phyloP scores from a whole-genome alignment of 495 filamentous ascomycete species.

The Lophiostoma macrostomum region DNA sequence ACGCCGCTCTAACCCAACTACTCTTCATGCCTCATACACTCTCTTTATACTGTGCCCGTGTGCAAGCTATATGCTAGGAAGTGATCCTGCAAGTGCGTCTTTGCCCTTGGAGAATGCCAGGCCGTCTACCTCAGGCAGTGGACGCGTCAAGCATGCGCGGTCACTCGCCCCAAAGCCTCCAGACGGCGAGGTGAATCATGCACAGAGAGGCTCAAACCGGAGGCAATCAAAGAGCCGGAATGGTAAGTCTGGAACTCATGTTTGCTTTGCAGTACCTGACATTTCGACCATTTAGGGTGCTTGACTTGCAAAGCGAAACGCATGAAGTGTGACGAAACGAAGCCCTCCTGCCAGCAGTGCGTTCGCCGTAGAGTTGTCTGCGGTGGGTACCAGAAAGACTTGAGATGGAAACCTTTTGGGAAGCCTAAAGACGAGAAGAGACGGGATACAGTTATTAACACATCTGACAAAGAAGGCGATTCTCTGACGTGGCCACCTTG shows the following conservation, averaged over 20 bases:
- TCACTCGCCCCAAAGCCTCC: too few relatives aligned
- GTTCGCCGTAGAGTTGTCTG: slow-evolving; percentile 65
- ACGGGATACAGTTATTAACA: slow-evolving; percentile 49
- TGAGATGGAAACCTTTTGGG: slow-evolving; percentile 79
- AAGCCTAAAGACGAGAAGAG: slow-evolving; percentile 59
- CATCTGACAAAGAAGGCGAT: slow-evolving; percentile 37
- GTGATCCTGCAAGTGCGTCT: too few relatives aligned
- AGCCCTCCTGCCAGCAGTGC: slow-evolving; percentile 73
- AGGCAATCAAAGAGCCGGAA: slow-evolving; percentile 84
- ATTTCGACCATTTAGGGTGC: slow-evolving; percentile 55
- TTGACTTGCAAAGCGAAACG: slow-evolving; percentile 78
- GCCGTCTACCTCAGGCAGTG: too few relatives aligned
- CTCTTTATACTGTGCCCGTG: too few relatives aligned
- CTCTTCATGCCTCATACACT: too few relatives aligned
- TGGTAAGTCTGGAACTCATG: slow-evolving; percentile 52
- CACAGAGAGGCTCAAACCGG: too few relatives aligned
- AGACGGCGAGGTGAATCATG: too few relatives aligned
- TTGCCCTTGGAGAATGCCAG: too few relatives aligned
- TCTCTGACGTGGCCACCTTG: too few relatives aligned
- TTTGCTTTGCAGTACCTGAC: slow-evolving; percentile 28
- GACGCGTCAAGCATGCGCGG: too few relatives aligned
- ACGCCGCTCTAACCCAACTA: too few relatives aligned
- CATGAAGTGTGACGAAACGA: slow-evolving; percentile 77
- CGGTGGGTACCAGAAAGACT: slow-evolving; percentile 81
- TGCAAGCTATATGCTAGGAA: too few relatives aligned